phyloP scores from a whole-genome alignment of 148 eudicot genomes.

The Nepenthes mirabilis region DNA sequence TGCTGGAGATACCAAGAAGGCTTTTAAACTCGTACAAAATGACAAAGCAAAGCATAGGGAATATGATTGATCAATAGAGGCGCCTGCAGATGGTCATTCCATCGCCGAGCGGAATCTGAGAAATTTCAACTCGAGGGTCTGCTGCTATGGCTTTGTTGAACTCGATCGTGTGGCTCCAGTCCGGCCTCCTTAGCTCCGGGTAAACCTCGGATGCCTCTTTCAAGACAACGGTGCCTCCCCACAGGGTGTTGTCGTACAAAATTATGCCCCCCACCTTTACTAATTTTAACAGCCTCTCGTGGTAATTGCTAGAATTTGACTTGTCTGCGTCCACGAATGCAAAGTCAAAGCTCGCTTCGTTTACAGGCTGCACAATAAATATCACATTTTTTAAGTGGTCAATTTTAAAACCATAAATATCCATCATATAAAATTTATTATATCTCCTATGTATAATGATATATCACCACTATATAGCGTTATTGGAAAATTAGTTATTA shows the following conservation, averaged over 20 bases:
- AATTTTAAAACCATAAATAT: background rate
- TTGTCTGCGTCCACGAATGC: constrained; percentile 33
- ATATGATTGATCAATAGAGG: constrained; percentile 1
- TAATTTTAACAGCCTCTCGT: constrained; percentile 17
- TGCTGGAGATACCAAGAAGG: background rate
- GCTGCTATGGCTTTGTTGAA: constrained; percentile 14
- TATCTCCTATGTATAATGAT: background rate
- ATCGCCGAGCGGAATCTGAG: constrained; percentile 11
- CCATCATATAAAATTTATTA: background rate
- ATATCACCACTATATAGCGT: no score
- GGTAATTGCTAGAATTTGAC: constrained; percentile 22
- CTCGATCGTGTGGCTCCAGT: constrained; percentile 7
- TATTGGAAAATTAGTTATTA: no score
- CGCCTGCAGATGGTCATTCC: constrained; percentile 17
- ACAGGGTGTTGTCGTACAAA: constrained; percentile 27
- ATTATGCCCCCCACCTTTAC: constrained; percentile 27
- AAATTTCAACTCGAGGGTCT: constrained; percentile 12
- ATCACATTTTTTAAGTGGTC: background rate
- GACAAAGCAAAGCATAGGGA: background rate
- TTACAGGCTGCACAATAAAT: constrained; percentile 1
- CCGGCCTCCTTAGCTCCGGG: constrained; percentile 1
- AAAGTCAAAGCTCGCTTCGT: constrained; percentile 21
- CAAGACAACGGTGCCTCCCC: constrained; percentile 10
- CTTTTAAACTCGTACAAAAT: background rate
- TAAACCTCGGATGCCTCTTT: constrained; percentile 1